A percentile compares a stretch with the other conserved stretches of the same genome.
Conservation (phyloP, 768 basidiomycete species). For the Russula ochroleuca region DNA sequence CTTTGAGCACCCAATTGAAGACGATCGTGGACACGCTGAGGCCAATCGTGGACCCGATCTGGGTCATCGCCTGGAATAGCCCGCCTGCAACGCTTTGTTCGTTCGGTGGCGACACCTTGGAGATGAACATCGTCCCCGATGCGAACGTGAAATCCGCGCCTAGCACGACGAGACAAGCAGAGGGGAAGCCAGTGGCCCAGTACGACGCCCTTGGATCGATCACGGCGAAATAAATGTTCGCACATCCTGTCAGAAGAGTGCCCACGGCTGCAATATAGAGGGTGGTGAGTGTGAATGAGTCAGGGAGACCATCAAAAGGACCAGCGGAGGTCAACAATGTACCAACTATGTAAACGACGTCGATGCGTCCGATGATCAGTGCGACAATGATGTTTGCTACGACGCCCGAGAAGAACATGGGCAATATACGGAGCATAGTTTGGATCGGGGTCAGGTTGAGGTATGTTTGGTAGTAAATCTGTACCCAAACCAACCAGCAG, state of each 20-base stretch:
- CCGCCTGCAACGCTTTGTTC: constrained; percentile 77
- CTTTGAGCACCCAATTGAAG: constrained; percentile 49
- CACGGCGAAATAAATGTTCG: constrained; percentile 63
- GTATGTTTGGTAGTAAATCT: constrained; percentile 75
- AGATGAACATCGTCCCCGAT: constrained; percentile 68
- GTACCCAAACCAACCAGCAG: constrained; percentile 50
- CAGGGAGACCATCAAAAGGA: background rate
- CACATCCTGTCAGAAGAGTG: constrained; percentile 52
- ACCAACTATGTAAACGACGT: constrained; percentile 58
- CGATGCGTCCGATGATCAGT: constrained; percentile 51
- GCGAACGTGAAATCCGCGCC: constrained; percentile 79
- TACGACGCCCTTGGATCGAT: constrained; percentile 54
- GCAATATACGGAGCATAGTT: constrained; percentile 62
- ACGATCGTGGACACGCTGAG: constrained; percentile 70
- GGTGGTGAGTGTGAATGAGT: background rate
- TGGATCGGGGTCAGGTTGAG: constrained; percentile 48
- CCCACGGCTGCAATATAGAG: constrained; percentile 41
- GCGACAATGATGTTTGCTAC: constrained; percentile 64
- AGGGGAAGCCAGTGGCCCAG: constrained; percentile 76
- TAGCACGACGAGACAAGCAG: constrained; percentile 57
- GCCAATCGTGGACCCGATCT: constrained; percentile 69
- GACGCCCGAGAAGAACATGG: constrained; percentile 65
- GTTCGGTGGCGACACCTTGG: constrained; percentile 57
- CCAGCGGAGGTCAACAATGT: background rate
- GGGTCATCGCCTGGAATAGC: constrained; percentile 74